Evolutionary conservation across 176 grass and related monocot species (phyloP), one percentile per base, ranked within the genome.

Genomic region (Echinochloa phyllopogon): DNA sequence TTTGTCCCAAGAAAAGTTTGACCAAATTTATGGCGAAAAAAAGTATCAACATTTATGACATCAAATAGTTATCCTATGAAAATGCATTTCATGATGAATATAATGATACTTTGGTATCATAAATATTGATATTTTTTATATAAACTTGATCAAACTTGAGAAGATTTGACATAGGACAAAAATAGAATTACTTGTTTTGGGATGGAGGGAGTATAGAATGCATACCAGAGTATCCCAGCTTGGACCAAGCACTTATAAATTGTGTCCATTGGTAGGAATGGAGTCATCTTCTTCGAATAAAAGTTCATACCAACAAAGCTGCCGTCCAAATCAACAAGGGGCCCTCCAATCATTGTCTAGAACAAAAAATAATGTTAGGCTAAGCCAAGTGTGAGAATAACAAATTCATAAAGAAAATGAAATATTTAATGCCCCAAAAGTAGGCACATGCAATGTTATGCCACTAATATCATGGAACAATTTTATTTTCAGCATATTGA

Each of bases 301-400:
- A 44, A 45, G 67, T 70, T 45, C 41, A 70, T 70, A 10, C 67
- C 67, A n/a, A 70, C 67, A 45, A 45, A 70, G 10, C 45, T 70
- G 1, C 67, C 67, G 45, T 24, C 18, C 17, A 24, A 44, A 70
- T 70, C 67, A 45, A 70, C 20, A 45, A 70, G 67, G 67, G 67
- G 40, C 20, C 67, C 41, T 24, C 41, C 67, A 70, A 10, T 45
- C 67, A 43, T 45, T 23, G 6, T 3, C 61, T 64, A 12, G 5
- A 64, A 64, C 61, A 58, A 58, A 64, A 56, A 56, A 21, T 56
- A 8, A 56, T 56, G 52, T 21, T 21, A 21, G 6, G 18, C 52
- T 18, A 18, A 50, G 4, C 17, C 17, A 21, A 21, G 17, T 6
- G 18, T 56, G 12, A 56, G 21, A 64, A 64, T 6, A 33, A 64